These are phyloP conservation scores for Sporothrix phasma DNA, from an alignment of 2,329 filamentous ascomycete genomes.

Conservation along the genomic window DNA sequence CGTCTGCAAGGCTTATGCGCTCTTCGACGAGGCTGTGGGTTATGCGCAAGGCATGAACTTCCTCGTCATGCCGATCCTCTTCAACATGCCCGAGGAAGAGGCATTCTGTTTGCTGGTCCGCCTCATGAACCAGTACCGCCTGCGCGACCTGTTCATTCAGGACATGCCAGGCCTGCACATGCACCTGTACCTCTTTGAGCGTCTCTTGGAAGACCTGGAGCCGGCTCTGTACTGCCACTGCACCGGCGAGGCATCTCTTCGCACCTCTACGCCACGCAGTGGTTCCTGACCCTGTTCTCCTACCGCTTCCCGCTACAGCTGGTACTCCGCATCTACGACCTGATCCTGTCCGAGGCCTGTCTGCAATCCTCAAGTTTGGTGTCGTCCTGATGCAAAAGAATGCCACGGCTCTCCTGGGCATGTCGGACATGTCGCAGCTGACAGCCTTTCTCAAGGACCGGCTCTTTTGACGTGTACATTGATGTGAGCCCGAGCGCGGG, in stretches of 20 bases:
- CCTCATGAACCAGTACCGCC: constrained; percentile 91
- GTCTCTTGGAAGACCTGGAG: constrained; percentile 84
- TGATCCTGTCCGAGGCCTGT: constrained; percentile 86
- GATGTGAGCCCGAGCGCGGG: constrained; percentile 87
- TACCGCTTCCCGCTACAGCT: constrained; percentile 95
- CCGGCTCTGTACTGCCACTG: constrained; percentile 92
- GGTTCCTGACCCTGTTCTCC: constrained; percentile 97
- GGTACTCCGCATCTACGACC: constrained; percentile 90
- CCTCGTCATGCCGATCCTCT: constrained; percentile 87
- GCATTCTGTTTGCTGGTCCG: constrained; percentile 88
- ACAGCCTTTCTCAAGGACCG: constrained; percentile 89
- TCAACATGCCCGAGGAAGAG: constrained; percentile 98
- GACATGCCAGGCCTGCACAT: constrained; percentile 96
- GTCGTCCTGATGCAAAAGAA: constrained; percentile 97
- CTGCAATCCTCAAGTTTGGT: constrained; percentile 88
- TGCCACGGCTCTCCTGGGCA: constrained; percentile 60
- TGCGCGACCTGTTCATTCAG: constrained; percentile 85
- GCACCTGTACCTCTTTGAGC: constrained; percentile 89
- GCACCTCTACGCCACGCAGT: constrained; percentile 93
- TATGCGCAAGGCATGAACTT: constrained; percentile 99
- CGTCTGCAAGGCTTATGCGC: constrained; percentile 91
- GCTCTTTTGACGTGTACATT: constrained; percentile 92
- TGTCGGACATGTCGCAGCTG: constrained; percentile 85
- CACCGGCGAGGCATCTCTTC: constrained; percentile 78
- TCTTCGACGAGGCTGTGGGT: constrained; percentile 88